These are phyloP conservation scores for Aulographum hederae DNA, from an alignment of 2,329 filamentous ascomycete species.

Conservation along the genomic window DNA sequence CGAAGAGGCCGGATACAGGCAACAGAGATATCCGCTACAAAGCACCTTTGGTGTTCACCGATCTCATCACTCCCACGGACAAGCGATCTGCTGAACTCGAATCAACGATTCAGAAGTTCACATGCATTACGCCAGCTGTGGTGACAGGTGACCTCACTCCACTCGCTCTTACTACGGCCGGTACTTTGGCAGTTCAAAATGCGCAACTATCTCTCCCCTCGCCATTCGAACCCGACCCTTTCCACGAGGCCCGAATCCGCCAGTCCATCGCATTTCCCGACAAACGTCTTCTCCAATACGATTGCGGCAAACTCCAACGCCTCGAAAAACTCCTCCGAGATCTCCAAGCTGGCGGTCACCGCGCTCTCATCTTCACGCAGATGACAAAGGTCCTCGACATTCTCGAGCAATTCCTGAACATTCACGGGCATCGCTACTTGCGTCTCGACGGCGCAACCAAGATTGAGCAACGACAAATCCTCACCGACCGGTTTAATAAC, in stretches of 20 bases:
- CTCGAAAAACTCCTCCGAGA: slow-evolving; percentile 73
- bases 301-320: slow-evolving; percentile 89
- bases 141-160: slow-evolving; percentile 61
- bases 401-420: slow-evolving; percentile 91
- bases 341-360: slow-evolving; percentile 76
- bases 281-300: slow-evolving; percentile 87
- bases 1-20: too few species aligned
- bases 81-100: slow-evolving; percentile 1
- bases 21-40: too few species aligned
- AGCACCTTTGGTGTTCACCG: too few species aligned
- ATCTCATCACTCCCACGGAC: slow-evolving; percentile 13
- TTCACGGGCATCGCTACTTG: slow-evolving; percentile 92
- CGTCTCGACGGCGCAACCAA: slow-evolving; percentile 93
- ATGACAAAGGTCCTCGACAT: slow-evolving; percentile 99
- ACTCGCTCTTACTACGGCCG: slow-evolving; percentile 44
- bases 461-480: slow-evolving; percentile 83
- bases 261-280: slow-evolving; percentile 94
- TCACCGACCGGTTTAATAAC: slow-evolving; percentile 93
- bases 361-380: slow-evolving; percentile 94
- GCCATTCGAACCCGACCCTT: slow-evolving; percentile 46
- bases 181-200: slow-evolving; percentile 38
- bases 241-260: slow-evolving; percentile 84
- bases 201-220: slow-evolving; percentile 20
- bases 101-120: slow-evolving; percentile 36
- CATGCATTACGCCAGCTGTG: slow-evolving; percentile 78